Percentiles rank a stretch among this genome's conserved stretches.
These are phyloP conservation scores for Pigoraptor vietnamica DNA, from an alignment of 78 protist genomes.

Conservation along the genomic window DNA sequence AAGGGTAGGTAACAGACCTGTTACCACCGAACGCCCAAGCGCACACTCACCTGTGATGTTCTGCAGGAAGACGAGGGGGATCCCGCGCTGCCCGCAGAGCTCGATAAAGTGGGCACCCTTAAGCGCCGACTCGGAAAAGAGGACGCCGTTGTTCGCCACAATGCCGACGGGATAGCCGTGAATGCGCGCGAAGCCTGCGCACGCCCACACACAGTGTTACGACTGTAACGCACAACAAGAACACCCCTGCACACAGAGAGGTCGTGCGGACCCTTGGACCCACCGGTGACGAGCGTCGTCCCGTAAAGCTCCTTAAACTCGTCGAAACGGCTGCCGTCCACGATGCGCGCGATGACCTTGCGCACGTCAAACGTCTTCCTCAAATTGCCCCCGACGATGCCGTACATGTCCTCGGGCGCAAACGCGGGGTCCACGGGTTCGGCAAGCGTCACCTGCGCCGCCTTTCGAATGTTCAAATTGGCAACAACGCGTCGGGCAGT, in stretches of 20 bases:
- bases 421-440: conserved; percentile 64
- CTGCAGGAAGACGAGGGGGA: conserved; percentile 92
- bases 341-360: conserved; percentile 82
- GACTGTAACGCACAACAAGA: background rate
- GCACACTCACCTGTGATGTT: conserved; percentile 78
- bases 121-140: conserved; percentile 65
- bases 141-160: conserved; percentile 94
- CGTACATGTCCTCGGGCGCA: conserved; percentile 59
- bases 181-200: conserved; percentile 76
- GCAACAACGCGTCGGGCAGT: conserved; percentile 73
- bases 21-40: no score
- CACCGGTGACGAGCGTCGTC: conserved; percentile 75
- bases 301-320: conserved; percentile 94
- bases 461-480: conserved; percentile 59
- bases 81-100: conserved; percentile 84
- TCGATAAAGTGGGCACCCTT: conserved; percentile 93
- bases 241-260: background rate
- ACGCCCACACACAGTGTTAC: background rate
- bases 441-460: background rate
- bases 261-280: background rate
- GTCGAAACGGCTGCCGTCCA: conserved; percentile 84
- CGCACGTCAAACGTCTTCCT: conserved; percentile 63
- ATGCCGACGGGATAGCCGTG: conserved; percentile 93
- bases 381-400: conserved; percentile 67
- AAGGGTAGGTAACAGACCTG: background rate